Evolutionary conservation across 768 basidiomycete species (phyloP).

Genomic region (Termitomyces sp.): DNA sequence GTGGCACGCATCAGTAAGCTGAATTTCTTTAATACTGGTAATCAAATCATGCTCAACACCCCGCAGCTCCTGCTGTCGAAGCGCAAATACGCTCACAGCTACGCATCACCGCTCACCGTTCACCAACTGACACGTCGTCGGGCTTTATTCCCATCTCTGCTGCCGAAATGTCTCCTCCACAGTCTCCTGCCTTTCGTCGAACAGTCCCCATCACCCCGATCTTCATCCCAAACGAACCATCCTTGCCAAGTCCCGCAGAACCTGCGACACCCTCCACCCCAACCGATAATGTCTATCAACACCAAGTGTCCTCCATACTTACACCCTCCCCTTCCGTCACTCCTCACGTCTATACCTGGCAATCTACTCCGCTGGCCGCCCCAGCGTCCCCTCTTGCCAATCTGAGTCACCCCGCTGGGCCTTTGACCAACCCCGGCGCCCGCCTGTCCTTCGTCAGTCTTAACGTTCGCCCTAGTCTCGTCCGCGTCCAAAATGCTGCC

Average conservation of each 20-base stretch:
- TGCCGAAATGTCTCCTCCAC: conserved; percentile 13
- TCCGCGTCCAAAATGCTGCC: conserved; percentile 39
- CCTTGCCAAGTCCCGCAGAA: conserved; percentile 21
- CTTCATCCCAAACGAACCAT: conserved; percentile 24
- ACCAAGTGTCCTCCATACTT: conserved; percentile 20
- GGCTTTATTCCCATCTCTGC: conserved; percentile 16
- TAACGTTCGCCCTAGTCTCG: conserved; percentile 32
- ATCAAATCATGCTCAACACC: conserved; percentile 5
- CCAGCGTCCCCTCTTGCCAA: conserved; percentile 27
- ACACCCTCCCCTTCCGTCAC: conserved; percentile 52
- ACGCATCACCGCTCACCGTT: conserved; percentile 16
- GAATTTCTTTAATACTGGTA: neutral
- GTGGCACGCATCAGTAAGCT: conserved; percentile 3
- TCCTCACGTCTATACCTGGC: conserved; percentile 55
- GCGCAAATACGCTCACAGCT: conserved; percentile 5
- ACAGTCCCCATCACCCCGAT: conserved; percentile 31
- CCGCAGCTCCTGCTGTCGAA: conserved; percentile 6
- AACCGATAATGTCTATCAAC: conserved; percentile 16
- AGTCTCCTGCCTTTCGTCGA: conserved; percentile 21
- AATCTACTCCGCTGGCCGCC: conserved; percentile 21
- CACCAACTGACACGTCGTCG: conserved; percentile 15
- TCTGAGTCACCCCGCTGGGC: conserved; percentile 28
- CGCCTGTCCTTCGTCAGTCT: conserved; percentile 57
- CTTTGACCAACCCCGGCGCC: conserved; percentile 52
- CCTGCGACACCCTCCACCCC: conserved; percentile 23